Evolutionary conservation across 768 basidiomycete species (phyloP).

Genomic region (Pleurotus citrinopileatus): DNA sequence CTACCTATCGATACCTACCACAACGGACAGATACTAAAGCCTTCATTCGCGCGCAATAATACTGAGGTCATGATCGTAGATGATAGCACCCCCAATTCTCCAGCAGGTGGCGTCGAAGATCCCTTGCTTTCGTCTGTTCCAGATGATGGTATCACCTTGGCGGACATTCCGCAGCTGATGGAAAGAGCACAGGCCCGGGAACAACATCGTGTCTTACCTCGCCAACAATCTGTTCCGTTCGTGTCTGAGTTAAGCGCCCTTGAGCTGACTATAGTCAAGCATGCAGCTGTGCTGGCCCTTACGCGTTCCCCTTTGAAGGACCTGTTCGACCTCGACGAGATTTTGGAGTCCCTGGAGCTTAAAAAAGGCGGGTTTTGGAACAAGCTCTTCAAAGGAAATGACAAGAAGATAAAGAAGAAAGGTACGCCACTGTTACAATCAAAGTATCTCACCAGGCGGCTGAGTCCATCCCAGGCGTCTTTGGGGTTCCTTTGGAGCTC

Average conservation of each 20-base stretch:
- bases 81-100: constrained; percentile 72
- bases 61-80: constrained; percentile 89
- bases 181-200: constrained; percentile 90
- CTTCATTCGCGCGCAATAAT: constrained; percentile 72
- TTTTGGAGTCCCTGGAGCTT: constrained; percentile 87
- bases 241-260: constrained; percentile 82
- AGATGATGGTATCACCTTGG: constrained; percentile 88
- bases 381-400: constrained; percentile 82
- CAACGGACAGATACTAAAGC: constrained; percentile 57
- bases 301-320: constrained; percentile 76
- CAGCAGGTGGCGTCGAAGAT: constrained; percentile 47
- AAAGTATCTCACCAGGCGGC: constrained; percentile 10
- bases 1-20: constrained; percentile 34
- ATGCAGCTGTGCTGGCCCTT: constrained; percentile 81
- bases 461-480: constrained; percentile 62
- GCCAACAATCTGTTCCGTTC: constrained; percentile 75
- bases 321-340: constrained; percentile 87
- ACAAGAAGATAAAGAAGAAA: constrained; percentile 92
- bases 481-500: constrained; percentile 89
- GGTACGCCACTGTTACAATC: constrained; percentile 37
- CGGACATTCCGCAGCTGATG: constrained; percentile 91
- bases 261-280: constrained; percentile 89
- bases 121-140: constrained; percentile 27
- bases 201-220: constrained; percentile 79
- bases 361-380: constrained; percentile 97